Conservation (phyloP, 2,329 filamentous ascomycete genomes). For the Allantophomopsis lycopodina region DNA sequence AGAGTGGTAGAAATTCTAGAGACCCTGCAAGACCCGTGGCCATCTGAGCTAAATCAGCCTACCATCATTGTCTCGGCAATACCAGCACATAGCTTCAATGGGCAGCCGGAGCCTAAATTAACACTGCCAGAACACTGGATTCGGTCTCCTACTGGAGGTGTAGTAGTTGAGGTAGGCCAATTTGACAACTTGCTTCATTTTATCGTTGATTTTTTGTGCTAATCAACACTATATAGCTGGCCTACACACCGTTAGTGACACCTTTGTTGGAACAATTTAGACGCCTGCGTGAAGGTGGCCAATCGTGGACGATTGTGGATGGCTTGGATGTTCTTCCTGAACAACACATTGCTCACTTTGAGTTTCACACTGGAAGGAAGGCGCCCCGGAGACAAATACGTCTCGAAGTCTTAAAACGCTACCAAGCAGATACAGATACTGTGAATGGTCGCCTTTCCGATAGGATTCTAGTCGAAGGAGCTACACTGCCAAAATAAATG, state of each 20-base stretch:
- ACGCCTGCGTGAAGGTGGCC: slow-evolving; percentile 30
- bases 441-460: too few species aligned
- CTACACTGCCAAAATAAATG: too few species aligned
- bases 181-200: background rate
- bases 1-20: slow-evolving; percentile 32
- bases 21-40: slow-evolving; percentile 49
- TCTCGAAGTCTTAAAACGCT: slow-evolving; percentile 9
- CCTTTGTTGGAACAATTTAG: slow-evolving; percentile 54
- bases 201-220: background rate
- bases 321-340: slow-evolving; percentile 65
- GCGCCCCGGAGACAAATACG: slow-evolving; percentile 62
- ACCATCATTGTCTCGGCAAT: slow-evolving; percentile 70
- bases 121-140: slow-evolving; percentile 58
- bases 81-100: slow-evolving; percentile 52
- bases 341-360: slow-evolving; percentile 71
- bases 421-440: too few species aligned
- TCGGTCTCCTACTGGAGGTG: slow-evolving; percentile 58
- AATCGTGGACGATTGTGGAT: slow-evolving; percentile 63
- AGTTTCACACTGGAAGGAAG: slow-evolving; percentile 63
- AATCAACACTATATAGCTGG: slow-evolving; percentile 26
- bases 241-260: slow-evolving; percentile 61
- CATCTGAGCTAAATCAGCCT: slow-evolving; percentile 43
- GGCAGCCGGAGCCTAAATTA: slow-evolving; percentile 53
- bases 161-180: slow-evolving; percentile 44
- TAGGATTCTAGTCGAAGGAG: too few species aligned